Evolutionary conservation across 805 yeast genomes (phyloP), one percentile per base, ranked within the genome.

Genomic region (Saccharomycopsis oosterbeekiorum): DNA sequence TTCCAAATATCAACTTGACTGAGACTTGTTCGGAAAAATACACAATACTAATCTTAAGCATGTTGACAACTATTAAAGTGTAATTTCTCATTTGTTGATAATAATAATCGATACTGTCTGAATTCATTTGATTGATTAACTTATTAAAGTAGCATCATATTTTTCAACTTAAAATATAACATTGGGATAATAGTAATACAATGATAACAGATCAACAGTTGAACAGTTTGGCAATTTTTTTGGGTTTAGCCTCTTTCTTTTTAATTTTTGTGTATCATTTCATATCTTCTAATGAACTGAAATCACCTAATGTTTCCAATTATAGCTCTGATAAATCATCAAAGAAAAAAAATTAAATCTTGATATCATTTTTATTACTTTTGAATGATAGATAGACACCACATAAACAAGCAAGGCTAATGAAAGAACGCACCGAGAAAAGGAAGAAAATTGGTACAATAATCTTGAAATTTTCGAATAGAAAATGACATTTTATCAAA

Each of bases 191-290:
- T n/a, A 39, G 19, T 29, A 21, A 36, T 10, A 55, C n/a, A 56
- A 92, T 92, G 97, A 91, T 92, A 69, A 78, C 89, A 15, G 97
- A 92, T 78, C 77, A 77, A 60, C 94, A 90, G 73, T 80, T 92
- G 71, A 83, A 91, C 71, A 74, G 81, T 57, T 75, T 89, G 55
- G 96, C 89, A 58, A 79, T 89, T 55, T 73, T 83, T 12, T 85
- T 88, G 66, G 97, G 97, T 4, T 71, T 90, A 60, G 70, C 82
- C 5, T 84, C 94, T 64, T 80, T 90, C 71, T 79, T 83, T 1
- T 77, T 92, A 67, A 87, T 91, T 43, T 74, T 88, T 55, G 75
- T 86, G 2, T 92, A 86, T 74, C 94, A 90, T 65, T 79, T 85
- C 40, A 77, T 86, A 40, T 73, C 81, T 53, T 79, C 88, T 29